phyloP scores from a whole-genome alignment of 352 stramenopile genomes.

The Phytophthora sp. region DNA sequence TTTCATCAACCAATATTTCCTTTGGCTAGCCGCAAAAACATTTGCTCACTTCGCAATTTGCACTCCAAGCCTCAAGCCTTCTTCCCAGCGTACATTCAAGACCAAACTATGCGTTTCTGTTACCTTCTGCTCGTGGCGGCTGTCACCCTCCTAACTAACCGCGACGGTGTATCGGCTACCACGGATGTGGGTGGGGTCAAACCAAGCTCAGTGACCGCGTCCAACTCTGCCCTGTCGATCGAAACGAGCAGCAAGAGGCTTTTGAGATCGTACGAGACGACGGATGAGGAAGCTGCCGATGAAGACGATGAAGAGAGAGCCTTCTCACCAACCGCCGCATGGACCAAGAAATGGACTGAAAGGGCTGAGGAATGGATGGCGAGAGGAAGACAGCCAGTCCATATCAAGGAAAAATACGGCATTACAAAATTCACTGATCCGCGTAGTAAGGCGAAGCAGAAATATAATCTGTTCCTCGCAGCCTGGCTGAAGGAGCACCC shows the following conservation, averaged over 20 bases:
- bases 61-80: not conserved
- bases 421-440: not conserved
- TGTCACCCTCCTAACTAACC: not conserved
- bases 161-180: not conserved
- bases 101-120: not conserved
- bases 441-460: not conserved
- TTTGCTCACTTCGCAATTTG: not conserved
- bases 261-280: not conserved
- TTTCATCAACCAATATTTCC: no score
- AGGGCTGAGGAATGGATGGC: not conserved
- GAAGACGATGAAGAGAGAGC: not conserved
- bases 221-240: not conserved
- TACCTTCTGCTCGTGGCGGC: not conserved
- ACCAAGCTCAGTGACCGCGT: not conserved
- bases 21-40: no score
- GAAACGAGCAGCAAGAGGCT: not conserved
- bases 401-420: not conserved
- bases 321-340: not conserved
- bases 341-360: not conserved
- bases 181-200: not conserved
- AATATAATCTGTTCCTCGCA: constrained; percentile 2
- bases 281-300: not conserved
- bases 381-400: not conserved
- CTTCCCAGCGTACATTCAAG: not conserved
- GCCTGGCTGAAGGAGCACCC: not conserved